These are phyloP conservation scores for Emergomyces africanus DNA, from an alignment of 2,329 filamentous ascomycete genomes.

Conservation along the genomic window DNA sequence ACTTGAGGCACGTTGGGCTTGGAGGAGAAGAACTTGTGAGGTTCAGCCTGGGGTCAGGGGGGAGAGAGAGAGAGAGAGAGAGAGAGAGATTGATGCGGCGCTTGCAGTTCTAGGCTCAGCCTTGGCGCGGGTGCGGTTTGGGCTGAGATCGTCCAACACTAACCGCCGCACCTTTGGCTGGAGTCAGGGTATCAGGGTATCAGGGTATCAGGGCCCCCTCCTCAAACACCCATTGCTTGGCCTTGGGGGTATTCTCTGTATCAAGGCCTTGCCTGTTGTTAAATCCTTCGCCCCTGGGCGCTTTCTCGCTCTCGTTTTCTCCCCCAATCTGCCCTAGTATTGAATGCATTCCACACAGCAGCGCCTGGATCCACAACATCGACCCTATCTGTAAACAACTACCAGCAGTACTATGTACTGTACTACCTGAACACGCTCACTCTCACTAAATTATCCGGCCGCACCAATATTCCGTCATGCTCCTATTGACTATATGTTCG, in stretches of 20 bases:
- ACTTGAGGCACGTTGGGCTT: not conserved
- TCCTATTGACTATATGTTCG: no score
- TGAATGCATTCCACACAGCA: not conserved
- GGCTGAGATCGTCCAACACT: slow-evolving; percentile 1
- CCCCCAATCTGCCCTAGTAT: not conserved
- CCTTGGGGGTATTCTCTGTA: not conserved
- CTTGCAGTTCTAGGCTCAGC: no score
- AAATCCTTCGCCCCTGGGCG: not conserved
- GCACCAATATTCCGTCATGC: not conserved
- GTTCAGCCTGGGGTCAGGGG: no score
- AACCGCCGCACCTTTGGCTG: slow-evolving; percentile 7
- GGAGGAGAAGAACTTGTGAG: not conserved
- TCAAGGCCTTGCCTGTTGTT: not conserved
- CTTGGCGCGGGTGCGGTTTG: no score
- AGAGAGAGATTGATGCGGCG: not conserved
- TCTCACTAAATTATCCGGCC: not conserved
- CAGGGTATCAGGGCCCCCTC: no score
- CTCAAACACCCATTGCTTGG: not conserved
- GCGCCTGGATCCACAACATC: not conserved
- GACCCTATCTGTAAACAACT: not conserved
- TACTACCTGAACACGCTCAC: not conserved
- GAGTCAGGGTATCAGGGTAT: no score
- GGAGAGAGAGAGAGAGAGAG: no score
- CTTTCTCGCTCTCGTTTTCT: not conserved
- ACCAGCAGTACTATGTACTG: not conserved